Conservation (phyloP, 345 rosid species). For the Microthlaspi erraticum region DNA sequence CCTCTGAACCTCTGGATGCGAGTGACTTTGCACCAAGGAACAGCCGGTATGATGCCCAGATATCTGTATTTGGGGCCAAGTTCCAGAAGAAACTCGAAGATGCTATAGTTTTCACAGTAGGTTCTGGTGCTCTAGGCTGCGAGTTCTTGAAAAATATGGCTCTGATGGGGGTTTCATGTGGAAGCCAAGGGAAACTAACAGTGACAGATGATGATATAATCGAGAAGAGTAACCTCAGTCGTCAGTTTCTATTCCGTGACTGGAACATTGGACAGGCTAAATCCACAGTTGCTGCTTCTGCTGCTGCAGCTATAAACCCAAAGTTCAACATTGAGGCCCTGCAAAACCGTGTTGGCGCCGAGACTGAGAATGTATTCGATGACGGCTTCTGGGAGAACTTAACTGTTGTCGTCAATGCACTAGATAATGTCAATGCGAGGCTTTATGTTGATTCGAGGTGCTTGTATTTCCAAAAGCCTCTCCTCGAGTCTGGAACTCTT, state of each 20-base stretch:
- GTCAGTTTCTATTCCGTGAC: conserved; percentile 98
- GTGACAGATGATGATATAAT: conserved; percentile 99
- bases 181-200: conserved; percentile 77
- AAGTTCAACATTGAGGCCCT: conserved; percentile 76
- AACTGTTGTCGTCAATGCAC: conserved; percentile 81
- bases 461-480: conserved; percentile 98
- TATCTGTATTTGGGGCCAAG: conserved; percentile 94
- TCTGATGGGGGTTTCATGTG: conserved; percentile 95
- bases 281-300: conserved; percentile 97
- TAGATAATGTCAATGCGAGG: conserved; percentile 97
- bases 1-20: conserved; percentile 72
- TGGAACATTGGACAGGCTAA: conserved; percentile 99
- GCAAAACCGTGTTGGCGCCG: conserved; percentile 95
- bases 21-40: conserved; percentile 70
- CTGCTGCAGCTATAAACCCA: conserved; percentile 81
- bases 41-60: conserved; percentile 96
- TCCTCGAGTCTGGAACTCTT: conserved; percentile 98
- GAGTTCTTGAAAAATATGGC: conserved; percentile 95
- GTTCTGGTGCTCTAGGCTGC: conserved; percentile 99
- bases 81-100: conserved; percentile 93
- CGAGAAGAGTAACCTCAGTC: conserved; percentile 98
- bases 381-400: conserved; percentile 94
- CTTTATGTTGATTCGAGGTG: conserved; percentile 97
- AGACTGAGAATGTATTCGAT: conserved; percentile 90
- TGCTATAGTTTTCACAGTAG: conserved; percentile 80